Evolutionary conservation across 371 early-diverging fungal species (phyloP).

Genomic region (Mortierella sp.): DNA sequence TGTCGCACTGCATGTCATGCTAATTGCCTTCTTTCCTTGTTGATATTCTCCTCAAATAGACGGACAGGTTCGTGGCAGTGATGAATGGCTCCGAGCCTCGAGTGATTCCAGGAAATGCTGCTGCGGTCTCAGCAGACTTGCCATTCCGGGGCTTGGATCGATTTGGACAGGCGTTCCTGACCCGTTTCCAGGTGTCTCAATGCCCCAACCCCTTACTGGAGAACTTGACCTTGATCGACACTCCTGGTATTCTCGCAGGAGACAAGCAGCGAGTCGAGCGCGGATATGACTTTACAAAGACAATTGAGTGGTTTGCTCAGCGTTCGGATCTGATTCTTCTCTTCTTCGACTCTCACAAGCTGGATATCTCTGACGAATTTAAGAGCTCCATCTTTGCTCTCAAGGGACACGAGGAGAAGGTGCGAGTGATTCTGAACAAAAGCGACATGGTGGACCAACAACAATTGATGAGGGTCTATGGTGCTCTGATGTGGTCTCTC

Average conservation of each 20-base stretch:
- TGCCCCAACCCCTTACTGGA: constrained; percentile 78
- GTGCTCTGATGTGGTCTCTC: constrained; percentile 96
- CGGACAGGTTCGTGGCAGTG: constrained; percentile 90
- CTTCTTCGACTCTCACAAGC: constrained; percentile 90
- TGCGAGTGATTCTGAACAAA: constrained; percentile 90
- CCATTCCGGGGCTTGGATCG: constrained; percentile 83
- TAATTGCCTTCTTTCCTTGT: no score
- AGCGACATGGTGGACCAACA: constrained; percentile 89
- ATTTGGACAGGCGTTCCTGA: constrained; percentile 86
- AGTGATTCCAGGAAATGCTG: constrained; percentile 91
- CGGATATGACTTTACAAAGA: constrained; percentile 87
- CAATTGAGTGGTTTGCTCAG: constrained; percentile 92
- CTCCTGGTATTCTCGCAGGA: constrained; percentile 91
- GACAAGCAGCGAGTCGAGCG: constrained; percentile 86
- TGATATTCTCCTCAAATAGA: constrained; percentile 55
- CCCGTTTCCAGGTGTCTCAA: constrained; percentile 91
- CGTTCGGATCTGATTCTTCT: constrained; percentile 90
- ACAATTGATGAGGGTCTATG: constrained; percentile 93
- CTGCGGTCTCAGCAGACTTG: constrained; percentile 85
- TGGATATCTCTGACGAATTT: constrained; percentile 95
- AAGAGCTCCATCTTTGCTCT: constrained; percentile 83
- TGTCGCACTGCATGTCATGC: not conserved
- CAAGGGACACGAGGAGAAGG: constrained; percentile 89
- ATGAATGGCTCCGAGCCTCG: constrained; percentile 82
- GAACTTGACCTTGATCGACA: constrained; percentile 89